Evolutionary conservation across 208 protist genomes (phyloP).

Genomic region (Leishmania tropica): DNA sequence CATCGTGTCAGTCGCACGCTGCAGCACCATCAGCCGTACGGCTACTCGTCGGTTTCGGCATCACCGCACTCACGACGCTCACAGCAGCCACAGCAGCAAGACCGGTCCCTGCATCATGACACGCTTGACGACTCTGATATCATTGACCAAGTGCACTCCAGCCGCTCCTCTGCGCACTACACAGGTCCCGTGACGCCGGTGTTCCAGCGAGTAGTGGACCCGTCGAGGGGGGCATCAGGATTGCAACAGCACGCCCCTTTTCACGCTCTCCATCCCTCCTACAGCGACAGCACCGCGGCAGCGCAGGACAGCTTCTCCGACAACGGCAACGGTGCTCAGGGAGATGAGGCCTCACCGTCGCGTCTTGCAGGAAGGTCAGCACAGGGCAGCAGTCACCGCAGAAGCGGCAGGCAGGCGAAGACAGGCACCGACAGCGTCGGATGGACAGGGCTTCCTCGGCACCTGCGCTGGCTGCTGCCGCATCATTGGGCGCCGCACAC

Average conservation of each 20-base stretch:
- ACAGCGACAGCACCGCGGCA: neutral
- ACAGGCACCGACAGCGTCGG: neutral
- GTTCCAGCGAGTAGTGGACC: conserved; percentile 26
- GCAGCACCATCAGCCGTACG: conserved; percentile 5
- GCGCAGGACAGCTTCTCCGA: neutral
- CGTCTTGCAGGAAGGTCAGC: neutral
- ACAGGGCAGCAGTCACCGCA: conserved; percentile 4
- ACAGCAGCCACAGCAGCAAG: conserved; percentile 1
- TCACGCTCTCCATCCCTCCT: neutral
- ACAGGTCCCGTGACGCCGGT: conserved; percentile 24
- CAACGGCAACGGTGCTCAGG: neutral
- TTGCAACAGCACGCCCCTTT: neutral
- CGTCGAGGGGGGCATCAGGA: conserved; percentile 9
- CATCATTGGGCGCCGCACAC: conserved; percentile 28
- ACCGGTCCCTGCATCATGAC: neutral
- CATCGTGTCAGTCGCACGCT: conserved; percentile 16
- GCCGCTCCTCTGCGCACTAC: conserved; percentile 20
- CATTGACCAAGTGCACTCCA: conserved; percentile 11
- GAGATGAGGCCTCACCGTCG: neutral
- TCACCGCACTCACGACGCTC: neutral
- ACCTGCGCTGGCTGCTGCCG: conserved; percentile 35
- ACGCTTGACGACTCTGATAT: neutral
- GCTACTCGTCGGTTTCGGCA: neutral
- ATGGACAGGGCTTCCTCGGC: conserved; percentile 15
- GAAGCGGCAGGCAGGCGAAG: neutral